Conservation (phyloP, 2,329 filamentous ascomycete genomes). For the Aspergillus hortae region DNA sequence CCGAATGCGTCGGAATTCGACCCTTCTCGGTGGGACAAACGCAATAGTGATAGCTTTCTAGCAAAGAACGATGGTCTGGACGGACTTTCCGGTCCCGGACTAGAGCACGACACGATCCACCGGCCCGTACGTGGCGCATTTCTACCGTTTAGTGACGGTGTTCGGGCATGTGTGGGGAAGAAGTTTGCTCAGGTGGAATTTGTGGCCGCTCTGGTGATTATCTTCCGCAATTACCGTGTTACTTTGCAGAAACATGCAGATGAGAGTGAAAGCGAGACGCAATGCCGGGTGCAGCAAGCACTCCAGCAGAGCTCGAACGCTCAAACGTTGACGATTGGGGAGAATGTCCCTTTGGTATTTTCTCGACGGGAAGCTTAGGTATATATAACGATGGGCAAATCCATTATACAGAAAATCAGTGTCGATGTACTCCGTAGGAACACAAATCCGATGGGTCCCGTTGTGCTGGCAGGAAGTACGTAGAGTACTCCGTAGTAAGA, state of each 20-base stretch:
- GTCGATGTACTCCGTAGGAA: too few relatives aligned
- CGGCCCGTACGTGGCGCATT: slow-evolving; percentile 19
- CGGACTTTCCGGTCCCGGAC: slow-evolving; percentile 12
- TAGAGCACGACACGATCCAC: slow-evolving; percentile 18
- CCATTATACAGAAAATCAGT: too few relatives aligned
- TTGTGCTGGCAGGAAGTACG: too few relatives aligned
- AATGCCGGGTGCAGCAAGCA: background rate
- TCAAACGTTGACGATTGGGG: background rate
- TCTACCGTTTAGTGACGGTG: slow-evolving; percentile 22
- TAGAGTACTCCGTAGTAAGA: too few relatives aligned
- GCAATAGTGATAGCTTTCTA: slow-evolving; percentile 14
- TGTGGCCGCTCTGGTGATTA: slow-evolving; percentile 12
- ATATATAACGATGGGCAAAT: too few relatives aligned
- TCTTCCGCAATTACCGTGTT: slow-evolving; percentile 16
- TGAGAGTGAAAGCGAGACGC: background rate
- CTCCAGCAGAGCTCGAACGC: background rate
- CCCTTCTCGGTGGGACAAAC: slow-evolving; percentile 19
- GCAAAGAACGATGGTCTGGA: slow-evolving; percentile 12
- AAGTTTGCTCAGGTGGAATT: slow-evolving; percentile 26
- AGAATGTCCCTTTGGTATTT: background rate
- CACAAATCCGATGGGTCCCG: too few relatives aligned
- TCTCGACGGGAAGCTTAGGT: background rate
- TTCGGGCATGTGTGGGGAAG: slow-evolving; percentile 20
- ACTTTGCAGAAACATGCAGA: background rate
- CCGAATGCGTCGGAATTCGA: slow-evolving; percentile 10